Evolutionary conservation across 257 asterid species (phyloP).

Genomic region (Penstemon newberryi): DNA sequence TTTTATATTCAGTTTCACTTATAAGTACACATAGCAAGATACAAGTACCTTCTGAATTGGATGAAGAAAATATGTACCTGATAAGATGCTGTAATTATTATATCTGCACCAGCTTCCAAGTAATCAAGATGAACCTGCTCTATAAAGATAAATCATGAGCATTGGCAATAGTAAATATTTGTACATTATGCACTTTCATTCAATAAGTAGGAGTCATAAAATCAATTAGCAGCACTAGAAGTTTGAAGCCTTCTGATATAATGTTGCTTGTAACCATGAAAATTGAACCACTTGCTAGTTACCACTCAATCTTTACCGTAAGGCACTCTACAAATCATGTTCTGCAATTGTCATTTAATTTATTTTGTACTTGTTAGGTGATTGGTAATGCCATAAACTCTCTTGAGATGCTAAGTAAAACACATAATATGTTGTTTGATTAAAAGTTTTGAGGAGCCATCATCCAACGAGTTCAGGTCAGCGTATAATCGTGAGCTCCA

Average conservation of each 20-base stretch:
- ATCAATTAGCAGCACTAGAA: slow-evolving; percentile 23
- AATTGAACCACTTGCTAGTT: neutral
- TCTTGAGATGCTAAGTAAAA: neutral
- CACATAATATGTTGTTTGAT: neutral
- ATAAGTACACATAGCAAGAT: slow-evolving; percentile 2
- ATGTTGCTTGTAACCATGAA: slow-evolving; percentile 1
- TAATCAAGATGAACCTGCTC: slow-evolving; percentile 93
- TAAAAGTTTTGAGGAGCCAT: neutral
- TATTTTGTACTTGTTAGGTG: neutral
- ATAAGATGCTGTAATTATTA: slow-evolving; percentile 80
- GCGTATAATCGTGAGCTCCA: neutral
- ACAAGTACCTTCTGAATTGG: slow-evolving; percentile 13
- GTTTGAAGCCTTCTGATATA: neutral
- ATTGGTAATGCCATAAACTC: neutral
- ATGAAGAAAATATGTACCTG: slow-evolving; percentile 47
- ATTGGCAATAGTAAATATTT: neutral
- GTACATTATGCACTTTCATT: slow-evolving; percentile 15
- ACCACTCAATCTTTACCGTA: neutral
- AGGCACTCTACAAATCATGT: neutral
- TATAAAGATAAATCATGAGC: slow-evolving; percentile 28
- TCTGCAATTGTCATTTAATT: neutral
- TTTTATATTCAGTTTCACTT: slow-evolving; percentile 19
- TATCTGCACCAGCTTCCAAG: slow-evolving; percentile 92
- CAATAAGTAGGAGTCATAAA: slow-evolving; percentile 4
- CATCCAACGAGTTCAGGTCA: neutral